Evolutionary conservation across 441 rosid genomes (phyloP).

Genomic region (Isatis lusitanica): DNA sequence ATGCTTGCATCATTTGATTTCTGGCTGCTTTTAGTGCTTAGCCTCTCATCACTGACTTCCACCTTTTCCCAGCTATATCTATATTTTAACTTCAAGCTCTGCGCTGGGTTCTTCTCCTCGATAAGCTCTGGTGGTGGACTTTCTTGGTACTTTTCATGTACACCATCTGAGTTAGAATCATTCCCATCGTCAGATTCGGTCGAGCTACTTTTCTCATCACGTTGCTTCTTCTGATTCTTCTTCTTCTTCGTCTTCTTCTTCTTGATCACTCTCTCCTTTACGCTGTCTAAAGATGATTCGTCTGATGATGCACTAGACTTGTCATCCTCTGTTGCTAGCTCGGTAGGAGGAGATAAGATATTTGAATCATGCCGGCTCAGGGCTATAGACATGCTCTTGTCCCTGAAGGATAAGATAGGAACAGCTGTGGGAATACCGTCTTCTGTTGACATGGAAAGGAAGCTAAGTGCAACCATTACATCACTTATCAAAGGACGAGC

Average conservation of each 20-base stretch:
- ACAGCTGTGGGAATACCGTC: conserved; percentile 36
- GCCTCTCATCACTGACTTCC: conserved; percentile 9
- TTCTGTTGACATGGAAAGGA: conserved; percentile 49
- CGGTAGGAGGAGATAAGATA: background rate
- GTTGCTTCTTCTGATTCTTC: conserved; percentile 5
- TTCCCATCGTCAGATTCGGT: conserved; percentile 4
- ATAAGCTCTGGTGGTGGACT: conserved; percentile 6
- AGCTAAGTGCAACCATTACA: conserved; percentile 70
- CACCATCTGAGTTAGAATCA: conserved; percentile 11
- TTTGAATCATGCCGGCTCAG: conserved; percentile 30
- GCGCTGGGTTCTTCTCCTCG: conserved; percentile 13
- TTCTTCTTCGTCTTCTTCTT: background rate
- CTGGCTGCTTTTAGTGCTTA: conserved; percentile 37
- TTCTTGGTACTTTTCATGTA: background rate
- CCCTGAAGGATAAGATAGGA: conserved; percentile 36
- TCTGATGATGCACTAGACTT: conserved; percentile 11
- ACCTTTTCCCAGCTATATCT: conserved; percentile 31
- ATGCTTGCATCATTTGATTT: conserved; percentile 25
- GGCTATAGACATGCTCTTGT: conserved; percentile 37
- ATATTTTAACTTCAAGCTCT: conserved; percentile 30
- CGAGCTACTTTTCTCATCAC: background rate
- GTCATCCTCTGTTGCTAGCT: background rate
- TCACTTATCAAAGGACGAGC: conserved; percentile 93
- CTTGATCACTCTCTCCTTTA: background rate
- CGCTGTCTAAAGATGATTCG: background rate